Conservation (phyloP, 208 protist genomes). For the Angomonas ambiguus region DNA sequence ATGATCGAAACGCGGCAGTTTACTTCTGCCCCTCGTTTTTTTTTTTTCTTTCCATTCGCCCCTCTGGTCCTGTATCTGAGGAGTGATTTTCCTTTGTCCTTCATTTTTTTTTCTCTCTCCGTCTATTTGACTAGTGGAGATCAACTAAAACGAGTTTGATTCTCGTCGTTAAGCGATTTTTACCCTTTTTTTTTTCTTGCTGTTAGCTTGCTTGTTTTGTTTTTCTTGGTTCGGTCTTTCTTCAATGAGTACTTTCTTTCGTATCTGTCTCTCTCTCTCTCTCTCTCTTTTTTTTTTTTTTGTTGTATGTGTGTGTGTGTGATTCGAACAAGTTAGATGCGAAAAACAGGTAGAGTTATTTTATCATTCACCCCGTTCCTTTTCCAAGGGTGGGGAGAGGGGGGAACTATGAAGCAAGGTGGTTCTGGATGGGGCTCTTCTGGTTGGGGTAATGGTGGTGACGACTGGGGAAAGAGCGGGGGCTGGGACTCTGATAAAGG, state of each 20-base stretch:
- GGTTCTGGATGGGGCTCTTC: conserved; percentile 1
- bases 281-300: neutral
- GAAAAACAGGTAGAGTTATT: neutral
- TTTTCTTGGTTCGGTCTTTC: conserved; percentile 11
- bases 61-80: too few species aligned
- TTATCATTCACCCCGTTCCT: conserved; percentile 18
- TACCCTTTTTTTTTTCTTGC: conserved; percentile 7
- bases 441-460: conserved; percentile 10
- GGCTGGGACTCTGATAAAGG: conserved; percentile 6
- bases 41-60: too few species aligned
- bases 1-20: conserved; percentile 5
- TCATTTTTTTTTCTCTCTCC: conserved; percentile 13
- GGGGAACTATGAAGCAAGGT: conserved; percentile 10
- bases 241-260: neutral
- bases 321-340: neutral
- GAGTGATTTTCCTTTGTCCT: too few species aligned
- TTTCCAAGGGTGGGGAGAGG: conserved; percentile 61
- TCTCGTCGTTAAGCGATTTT: conserved; percentile 9
- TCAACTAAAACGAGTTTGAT: too few species aligned
- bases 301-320: neutral
- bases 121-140: neutral
- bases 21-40: conserved; percentile 5
- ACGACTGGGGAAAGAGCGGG: conserved; percentile 18
- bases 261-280: neutral
- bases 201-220: conserved; percentile 6